Conservation (phyloP, 208 protist genomes). For the Herpetomonas muscarum region DNA sequence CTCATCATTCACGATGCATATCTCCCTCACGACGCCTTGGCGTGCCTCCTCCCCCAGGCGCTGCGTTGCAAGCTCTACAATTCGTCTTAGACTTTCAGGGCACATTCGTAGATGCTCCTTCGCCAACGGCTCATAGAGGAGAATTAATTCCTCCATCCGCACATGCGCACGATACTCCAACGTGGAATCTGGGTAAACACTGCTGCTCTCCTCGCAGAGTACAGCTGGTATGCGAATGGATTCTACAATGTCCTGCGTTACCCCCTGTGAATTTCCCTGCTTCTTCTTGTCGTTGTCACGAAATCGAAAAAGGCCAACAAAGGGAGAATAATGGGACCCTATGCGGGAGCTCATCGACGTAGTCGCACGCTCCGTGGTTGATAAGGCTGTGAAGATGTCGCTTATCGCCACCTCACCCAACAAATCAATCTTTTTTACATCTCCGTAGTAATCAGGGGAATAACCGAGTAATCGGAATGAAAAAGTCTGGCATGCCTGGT, state of each 20-base stretch:
- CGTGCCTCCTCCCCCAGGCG: conserved; percentile 35
- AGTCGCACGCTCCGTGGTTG: conserved; percentile 14
- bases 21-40: conserved; percentile 49
- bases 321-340: conserved; percentile 82
- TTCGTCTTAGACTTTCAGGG: conserved; percentile 44
- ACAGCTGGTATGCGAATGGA: conserved; percentile 54
- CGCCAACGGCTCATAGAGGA: conserved; percentile 69
- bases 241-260: not conserved
- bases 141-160: conserved; percentile 53
- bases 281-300: conserved; percentile 10
- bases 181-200: conserved; percentile 16
- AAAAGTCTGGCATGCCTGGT: conserved; percentile 42
- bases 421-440: conserved; percentile 35
- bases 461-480: conserved; percentile 52
- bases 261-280: not conserved
- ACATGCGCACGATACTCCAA: conserved; percentile 26
- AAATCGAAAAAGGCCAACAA: conserved; percentile 70
- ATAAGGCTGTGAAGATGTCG: conserved; percentile 36
- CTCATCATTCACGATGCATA: conserved; percentile 60
- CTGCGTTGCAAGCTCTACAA: conserved; percentile 62
- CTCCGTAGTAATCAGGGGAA: conserved; percentile 70
- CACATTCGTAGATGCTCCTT: conserved; percentile 48
- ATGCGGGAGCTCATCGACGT: conserved; percentile 65
- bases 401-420: not conserved
- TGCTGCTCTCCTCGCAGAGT: conserved; percentile 34